Percentiles rank a stretch among this genome's conserved stretches.
These are phyloP conservation scores for Vitellaria paradoxa DNA, from an alignment of 179 eudicot genomes.

Conservation along the genomic window DNA sequence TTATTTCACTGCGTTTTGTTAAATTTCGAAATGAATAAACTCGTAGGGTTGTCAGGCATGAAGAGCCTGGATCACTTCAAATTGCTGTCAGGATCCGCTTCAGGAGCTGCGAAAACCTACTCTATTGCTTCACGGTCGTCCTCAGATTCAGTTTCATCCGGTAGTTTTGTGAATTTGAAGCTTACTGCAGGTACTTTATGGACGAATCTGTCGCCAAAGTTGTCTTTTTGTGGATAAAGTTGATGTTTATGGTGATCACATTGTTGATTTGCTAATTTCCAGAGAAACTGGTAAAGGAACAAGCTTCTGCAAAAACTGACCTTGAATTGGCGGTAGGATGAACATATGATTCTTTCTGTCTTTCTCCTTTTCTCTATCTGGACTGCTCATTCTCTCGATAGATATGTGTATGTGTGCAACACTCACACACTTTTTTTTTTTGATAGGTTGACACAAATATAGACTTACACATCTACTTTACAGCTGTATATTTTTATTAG, in stretches of 20 bases:
- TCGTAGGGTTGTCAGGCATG: slow-evolving; percentile 54
- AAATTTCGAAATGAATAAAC: slow-evolving; percentile 31
- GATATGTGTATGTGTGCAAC: neutral
- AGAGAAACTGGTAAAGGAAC: slow-evolving; percentile 84
- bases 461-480: neutral
- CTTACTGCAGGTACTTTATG: slow-evolving; percentile 67
- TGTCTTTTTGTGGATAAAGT: neutral
- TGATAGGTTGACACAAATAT: neutral
- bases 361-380: neutral
- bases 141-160: slow-evolving; percentile 58
- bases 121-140: slow-evolving; percentile 47
- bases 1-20: neutral
- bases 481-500: neutral
- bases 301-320: slow-evolving; percentile 78
- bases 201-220: neutral
- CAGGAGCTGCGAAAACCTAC: slow-evolving; percentile 46
- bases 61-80: slow-evolving; percentile 63
- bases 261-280: slow-evolving; percentile 19
- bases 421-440: neutral
- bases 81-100: slow-evolving; percentile 45
- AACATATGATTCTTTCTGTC: neutral
- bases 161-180: slow-evolving; percentile 83
- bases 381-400: neutral
- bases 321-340: slow-evolving; percentile 70
- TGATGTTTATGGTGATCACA: slow-evolving; percentile 9